These are phyloP conservation scores for Cystobasidiopsis lactophilus DNA, from an alignment of 768 basidiomycete species.

Conservation along the genomic window DNA sequence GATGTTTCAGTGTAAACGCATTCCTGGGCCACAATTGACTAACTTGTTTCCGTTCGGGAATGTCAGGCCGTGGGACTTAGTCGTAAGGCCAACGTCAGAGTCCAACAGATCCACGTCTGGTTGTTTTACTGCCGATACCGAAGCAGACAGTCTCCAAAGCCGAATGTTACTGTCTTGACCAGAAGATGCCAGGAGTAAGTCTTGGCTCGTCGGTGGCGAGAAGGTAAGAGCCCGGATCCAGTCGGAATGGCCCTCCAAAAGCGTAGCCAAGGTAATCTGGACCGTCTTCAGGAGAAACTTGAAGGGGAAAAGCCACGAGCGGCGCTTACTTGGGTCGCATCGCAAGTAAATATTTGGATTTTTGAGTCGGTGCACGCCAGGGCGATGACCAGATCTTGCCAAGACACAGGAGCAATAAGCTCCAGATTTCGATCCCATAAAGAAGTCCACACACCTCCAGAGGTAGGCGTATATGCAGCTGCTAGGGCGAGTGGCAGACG, in stretches of 20 bases:
- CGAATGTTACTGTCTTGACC: slow-evolving; percentile 89
- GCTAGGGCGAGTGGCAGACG: neutral
- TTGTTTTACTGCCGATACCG: neutral
- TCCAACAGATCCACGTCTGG: slow-evolving; percentile 14
- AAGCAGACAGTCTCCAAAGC: slow-evolving; percentile 58
- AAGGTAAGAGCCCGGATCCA: slow-evolving; percentile 77
- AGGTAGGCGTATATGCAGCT: neutral
- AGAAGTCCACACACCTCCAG: neutral
- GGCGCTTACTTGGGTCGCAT: slow-evolving; percentile 26
- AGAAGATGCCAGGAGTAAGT: slow-evolving; percentile 64
- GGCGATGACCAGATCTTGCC: slow-evolving; percentile 42
- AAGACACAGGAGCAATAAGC: neutral
- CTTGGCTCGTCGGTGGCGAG: slow-evolving; percentile 22
- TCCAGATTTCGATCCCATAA: neutral
- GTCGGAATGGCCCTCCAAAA: slow-evolving; percentile 63
- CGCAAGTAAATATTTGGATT: slow-evolving; percentile 54
- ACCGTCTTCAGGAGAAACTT: slow-evolving; percentile 40
- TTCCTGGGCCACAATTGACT: too few relatives aligned
- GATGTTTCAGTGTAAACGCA: too few relatives aligned
- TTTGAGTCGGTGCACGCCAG: slow-evolving; percentile 58
- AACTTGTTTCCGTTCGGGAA: too few relatives aligned
- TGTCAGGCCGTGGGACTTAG: slow-evolving; percentile 59
- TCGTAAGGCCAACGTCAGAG: slow-evolving; percentile 52
- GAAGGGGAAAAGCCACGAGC: slow-evolving; percentile 22
- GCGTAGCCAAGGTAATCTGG: slow-evolving; percentile 20